A percentile compares a stretch with the other conserved stretches of the same genome.
Conservation (phyloP, 495 filamentous ascomycete genomes). For the Penicillium bialowiezense region DNA sequence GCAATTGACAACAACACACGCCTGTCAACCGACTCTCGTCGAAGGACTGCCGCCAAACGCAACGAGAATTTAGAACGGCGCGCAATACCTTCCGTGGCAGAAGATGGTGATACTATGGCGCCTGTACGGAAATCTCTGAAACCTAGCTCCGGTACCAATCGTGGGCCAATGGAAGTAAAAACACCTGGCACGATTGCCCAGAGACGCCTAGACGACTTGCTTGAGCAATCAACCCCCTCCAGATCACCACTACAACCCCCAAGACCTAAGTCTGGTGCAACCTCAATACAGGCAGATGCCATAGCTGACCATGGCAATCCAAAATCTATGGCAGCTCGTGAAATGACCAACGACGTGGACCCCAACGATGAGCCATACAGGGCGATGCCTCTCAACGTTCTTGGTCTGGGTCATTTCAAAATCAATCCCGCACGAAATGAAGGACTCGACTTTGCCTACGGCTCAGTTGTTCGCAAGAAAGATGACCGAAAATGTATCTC, state of each 20-base stretch:
- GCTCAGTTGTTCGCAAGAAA: conserved; percentile 69
- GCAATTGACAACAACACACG: conserved; percentile 22
- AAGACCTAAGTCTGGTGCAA: background rate
- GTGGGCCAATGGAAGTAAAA: background rate
- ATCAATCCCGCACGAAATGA: conserved; percentile 74
- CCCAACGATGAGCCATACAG: conserved; percentile 48
- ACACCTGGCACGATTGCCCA: conserved; percentile 2
- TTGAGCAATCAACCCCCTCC: conserved; percentile 31
- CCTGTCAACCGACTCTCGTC: background rate
- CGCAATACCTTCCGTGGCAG: conserved; percentile 31
- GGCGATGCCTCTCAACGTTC: conserved; percentile 46
- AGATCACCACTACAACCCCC: conserved; percentile 21
- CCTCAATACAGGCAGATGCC: background rate
- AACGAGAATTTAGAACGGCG: conserved; percentile 11
- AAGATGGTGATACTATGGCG: conserved; percentile 39
- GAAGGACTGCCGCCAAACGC: conserved; percentile 7
- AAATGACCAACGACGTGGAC: conserved; percentile 11
- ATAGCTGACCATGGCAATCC: background rate
- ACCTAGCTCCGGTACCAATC: background rate
- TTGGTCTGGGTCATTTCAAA: conserved; percentile 72
- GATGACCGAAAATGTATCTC: conserved; percentile 70
- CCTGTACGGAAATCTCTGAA: background rate
- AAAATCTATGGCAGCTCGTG: background rate
- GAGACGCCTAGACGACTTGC: conserved; percentile 33
- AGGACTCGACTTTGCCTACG: conserved; percentile 70